Conservation (phyloP, 176 grass and related monocot species). For the Urochloa ruziziensis region DNA sequence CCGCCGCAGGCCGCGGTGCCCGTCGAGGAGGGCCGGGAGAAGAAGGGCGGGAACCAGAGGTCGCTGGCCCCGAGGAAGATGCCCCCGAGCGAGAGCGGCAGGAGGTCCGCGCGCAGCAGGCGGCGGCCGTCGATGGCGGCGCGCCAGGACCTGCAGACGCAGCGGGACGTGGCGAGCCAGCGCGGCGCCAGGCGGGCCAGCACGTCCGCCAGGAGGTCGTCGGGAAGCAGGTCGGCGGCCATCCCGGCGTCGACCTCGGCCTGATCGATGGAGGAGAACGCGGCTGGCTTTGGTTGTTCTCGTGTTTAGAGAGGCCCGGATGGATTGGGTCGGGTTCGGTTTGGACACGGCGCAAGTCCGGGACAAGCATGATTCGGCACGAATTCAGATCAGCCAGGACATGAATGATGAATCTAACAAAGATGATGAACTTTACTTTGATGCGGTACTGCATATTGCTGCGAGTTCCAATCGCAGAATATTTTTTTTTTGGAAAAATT, state of each 20-base stretch:
- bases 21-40: neutral
- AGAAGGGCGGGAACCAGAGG: accelerated
- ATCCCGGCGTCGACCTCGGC: neutral
- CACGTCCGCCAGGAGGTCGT: neutral
- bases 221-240: neutral
- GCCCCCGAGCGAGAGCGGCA: neutral
- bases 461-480: no score
- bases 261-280: no score
- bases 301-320: no score
- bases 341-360: no score
- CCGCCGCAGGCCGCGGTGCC: neutral
- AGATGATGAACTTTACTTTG: neutral
- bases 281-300: no score
- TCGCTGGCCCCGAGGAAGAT: neutral
- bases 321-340: no score
- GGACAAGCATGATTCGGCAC: no score
- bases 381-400: neutral
- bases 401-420: neutral
- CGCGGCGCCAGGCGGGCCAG: neutral
- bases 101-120: neutral
- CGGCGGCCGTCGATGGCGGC: neutral
- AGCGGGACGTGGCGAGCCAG: neutral
- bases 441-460: no score
- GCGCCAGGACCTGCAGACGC: neutral
- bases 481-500: no score